These are phyloP conservation scores for Luffa acutangula DNA, from an alignment of 306 rosid genomes.

Conservation along the genomic window DNA sequence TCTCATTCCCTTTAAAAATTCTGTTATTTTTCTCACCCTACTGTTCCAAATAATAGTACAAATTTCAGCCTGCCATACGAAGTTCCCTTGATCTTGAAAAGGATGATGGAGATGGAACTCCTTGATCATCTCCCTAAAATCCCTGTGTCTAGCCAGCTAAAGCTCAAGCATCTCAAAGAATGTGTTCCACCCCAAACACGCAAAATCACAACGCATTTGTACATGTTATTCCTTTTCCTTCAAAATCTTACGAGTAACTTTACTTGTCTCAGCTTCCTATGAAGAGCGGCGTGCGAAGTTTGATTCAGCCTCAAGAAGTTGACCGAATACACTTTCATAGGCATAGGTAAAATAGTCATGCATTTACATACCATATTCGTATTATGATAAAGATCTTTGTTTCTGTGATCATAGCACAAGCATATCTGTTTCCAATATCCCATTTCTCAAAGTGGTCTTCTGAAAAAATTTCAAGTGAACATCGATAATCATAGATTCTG, in stretches of 20 bases:
- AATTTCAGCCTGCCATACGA: too few species aligned
- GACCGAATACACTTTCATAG: background rate
- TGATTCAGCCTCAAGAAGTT: constrained; percentile 10
- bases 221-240: background rate
- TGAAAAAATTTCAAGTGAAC: background rate
- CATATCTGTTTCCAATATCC: background rate
- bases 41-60: too few species aligned
- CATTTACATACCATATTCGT: background rate
- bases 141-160: too few species aligned
- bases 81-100: too few species aligned
- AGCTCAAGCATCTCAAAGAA: too few species aligned
- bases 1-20: too few species aligned
- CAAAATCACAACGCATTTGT: background rate
- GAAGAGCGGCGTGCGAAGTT: constrained; percentile 71
- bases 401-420: background rate
- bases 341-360: background rate
- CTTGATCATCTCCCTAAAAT: too few species aligned
- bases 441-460: background rate
- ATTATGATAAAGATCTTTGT: background rate
- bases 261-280: constrained; percentile 57
- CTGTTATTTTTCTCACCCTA: too few species aligned
- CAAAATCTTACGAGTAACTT: constrained; percentile 4
- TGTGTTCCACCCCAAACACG: too few species aligned
- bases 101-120: too few species aligned
- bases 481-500: too few species aligned